phyloP scores from a whole-genome alignment of 75 land plant genomes.

The Ceratopteris richardii region DNA sequence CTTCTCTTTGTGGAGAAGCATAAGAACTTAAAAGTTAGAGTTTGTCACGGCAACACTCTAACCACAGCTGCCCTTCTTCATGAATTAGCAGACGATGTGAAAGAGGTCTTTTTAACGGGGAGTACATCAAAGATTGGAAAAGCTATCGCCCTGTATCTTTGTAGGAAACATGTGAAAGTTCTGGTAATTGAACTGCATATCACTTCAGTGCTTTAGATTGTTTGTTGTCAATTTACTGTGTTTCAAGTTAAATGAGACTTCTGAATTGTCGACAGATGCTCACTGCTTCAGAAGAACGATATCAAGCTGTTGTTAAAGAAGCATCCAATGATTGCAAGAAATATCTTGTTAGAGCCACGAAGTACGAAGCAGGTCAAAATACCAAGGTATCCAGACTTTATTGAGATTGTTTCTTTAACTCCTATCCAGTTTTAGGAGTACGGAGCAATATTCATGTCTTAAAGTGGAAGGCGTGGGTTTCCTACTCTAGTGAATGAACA shows the following conservation, averaged over 20 bases:
- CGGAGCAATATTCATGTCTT: too few species aligned
- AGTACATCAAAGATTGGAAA: slow-evolving; percentile 41
- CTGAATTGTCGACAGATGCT: slow-evolving; percentile 33
- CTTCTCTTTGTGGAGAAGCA: slow-evolving; percentile 29
- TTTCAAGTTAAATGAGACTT: too few species aligned
- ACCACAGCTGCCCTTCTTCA: slow-evolving; percentile 34
- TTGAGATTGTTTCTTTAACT: neutral
- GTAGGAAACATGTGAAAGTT: slow-evolving; percentile 27
- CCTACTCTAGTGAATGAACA: neutral
- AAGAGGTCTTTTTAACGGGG: slow-evolving; percentile 31
- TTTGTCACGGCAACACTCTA: slow-evolving; percentile 39
- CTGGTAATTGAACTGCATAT: slow-evolving; percentile 18
- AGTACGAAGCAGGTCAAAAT: slow-evolving; percentile 33
- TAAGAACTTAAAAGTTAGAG: slow-evolving; percentile 21
- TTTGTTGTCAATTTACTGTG: too few species aligned
- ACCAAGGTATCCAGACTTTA: slow-evolving; percentile 20
- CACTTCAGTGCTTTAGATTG: neutral
- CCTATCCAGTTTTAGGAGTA: too few species aligned
- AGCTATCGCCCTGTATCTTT: slow-evolving; percentile 37
- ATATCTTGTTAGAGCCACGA: slow-evolving; percentile 28
- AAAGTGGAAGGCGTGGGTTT: too few species aligned
- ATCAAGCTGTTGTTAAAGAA: slow-evolving; percentile 16
- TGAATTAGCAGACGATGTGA: slow-evolving; percentile 14
- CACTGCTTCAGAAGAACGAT: slow-evolving; percentile 30
- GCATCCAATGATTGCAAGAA: slow-evolving; percentile 17